Evolutionary conservation across 2,329 filamentous ascomycete genomes (phyloP), one percentile per base, ranked within the genome.

Genomic region (Aspergillus sp.): DNA sequence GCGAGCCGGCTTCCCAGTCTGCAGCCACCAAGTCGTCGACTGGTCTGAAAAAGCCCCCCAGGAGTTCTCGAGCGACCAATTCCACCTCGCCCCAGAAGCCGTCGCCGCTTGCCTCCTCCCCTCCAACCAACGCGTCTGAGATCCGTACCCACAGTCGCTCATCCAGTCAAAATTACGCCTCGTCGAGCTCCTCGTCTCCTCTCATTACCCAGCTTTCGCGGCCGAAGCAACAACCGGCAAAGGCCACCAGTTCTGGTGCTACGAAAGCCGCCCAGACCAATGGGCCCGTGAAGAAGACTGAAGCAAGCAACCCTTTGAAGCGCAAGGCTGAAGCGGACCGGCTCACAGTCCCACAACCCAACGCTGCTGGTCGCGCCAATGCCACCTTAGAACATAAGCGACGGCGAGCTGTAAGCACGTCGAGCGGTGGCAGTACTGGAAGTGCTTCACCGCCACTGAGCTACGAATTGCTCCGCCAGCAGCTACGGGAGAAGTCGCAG

Each of bases 91-190:
- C 80, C 1, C 77, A 75, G 57, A 82, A 82, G 45, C 79, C 79
- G 2, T 82, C 80, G 10, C 79, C 79, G 8, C 73, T 82, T 7
- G 79, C 76, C 7, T 78, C 77, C 5, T 81, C 80, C 2, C 78
- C 78, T 26, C 79, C 79, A 4, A 74, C 79, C 50, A 81, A 80
- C 59, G 76, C 76, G 29, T 81, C 79, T 19, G 78, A 82, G 57
- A 67, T 77, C 46, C 69, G 77, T 50, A 67, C 74, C 57, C 66
- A 67, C 52, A 63, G 52, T 43, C 64, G 65, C 36, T 67, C 68
- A 41, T 68, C 68, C 26, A 68, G 59, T 45, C 67, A 69, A 12
- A 69, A 67, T 44, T 66, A 70, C 26, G 68, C 36, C 9, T 26
- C 36, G 26, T 39, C 67, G 38, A 63, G 67, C 41, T 68, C 70